Conservation (phyloP, 2,329 filamentous ascomycete species). For the Nemania sp. region DNA sequence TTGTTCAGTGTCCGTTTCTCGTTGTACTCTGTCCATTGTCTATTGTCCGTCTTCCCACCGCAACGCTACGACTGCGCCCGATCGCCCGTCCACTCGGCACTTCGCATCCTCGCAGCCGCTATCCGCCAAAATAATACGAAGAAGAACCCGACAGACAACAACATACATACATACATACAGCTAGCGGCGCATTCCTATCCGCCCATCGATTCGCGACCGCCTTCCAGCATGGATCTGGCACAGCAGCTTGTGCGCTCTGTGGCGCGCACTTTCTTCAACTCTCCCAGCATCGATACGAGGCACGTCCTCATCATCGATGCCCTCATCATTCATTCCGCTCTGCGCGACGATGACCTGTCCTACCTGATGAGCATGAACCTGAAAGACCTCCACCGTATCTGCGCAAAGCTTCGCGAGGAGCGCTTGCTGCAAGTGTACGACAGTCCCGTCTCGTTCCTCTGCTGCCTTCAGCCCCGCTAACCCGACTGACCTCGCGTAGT, state of each 20-base stretch:
- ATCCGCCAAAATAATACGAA: no score
- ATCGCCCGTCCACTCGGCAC: no score
- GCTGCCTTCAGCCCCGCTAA: conserved; percentile 16
- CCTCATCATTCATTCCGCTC: conserved; percentile 72
- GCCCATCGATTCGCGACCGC: neutral
- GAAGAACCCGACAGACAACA: no score
- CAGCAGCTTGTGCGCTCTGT: conserved; percentile 84
- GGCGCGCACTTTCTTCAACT: conserved; percentile 77
- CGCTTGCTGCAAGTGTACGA: conserved; percentile 80
- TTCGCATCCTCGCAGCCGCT: no score
- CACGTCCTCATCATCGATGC: conserved; percentile 79
- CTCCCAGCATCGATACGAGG: conserved; percentile 64
- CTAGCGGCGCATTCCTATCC: neutral
- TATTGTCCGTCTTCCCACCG: no score
- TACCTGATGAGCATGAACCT: conserved; percentile 86
- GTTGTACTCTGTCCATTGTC: no score
- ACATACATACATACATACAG: no score
- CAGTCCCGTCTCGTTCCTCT: conserved; percentile 5
- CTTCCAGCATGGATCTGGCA: conserved; percentile 43
- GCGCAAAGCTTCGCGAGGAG: conserved; percentile 82
- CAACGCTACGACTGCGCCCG: no score
- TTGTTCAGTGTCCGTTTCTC: no score
- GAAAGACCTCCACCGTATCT: conserved; percentile 90
- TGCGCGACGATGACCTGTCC: conserved; percentile 86
- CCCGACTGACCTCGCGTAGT: conserved; percentile 43